Conservation (phyloP, 441 rosid species). For the Viola pubescens region DNA sequence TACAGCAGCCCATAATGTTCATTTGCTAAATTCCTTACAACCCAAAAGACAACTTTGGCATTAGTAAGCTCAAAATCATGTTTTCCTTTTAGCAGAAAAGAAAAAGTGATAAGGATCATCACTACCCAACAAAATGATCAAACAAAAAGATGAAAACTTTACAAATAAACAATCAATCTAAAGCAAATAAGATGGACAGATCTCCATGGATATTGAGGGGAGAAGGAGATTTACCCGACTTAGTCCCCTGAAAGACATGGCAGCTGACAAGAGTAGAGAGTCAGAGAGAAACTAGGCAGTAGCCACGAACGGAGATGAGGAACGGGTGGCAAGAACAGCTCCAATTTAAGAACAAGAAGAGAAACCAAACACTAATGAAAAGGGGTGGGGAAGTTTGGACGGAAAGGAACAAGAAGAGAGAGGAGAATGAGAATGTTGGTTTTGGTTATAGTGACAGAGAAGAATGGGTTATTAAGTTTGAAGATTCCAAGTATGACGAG, state of each 20-base stretch:
- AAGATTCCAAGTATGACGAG: too few species aligned
- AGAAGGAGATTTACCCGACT: conserved; percentile 34
- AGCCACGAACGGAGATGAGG: not conserved
- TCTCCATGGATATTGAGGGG: not conserved
- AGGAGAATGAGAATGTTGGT: not conserved
- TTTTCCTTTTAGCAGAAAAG: too few species aligned
- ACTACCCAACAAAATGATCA: not conserved
- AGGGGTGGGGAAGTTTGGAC: conserved; percentile 5
- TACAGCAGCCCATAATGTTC: too few species aligned
- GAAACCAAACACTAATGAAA: not conserved
- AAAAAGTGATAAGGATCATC: too few species aligned
- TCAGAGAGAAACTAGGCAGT: not conserved
- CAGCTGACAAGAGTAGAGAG: not conserved
- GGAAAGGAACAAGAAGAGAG: not conserved
- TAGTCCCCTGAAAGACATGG: conserved; percentile 50
- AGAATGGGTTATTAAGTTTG: too few species aligned
- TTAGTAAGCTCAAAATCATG: too few species aligned
- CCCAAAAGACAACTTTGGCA: too few species aligned
- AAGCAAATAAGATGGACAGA: not conserved
- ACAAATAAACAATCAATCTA: not conserved
- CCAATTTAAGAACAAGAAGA: conserved; percentile 1
- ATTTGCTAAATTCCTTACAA: too few species aligned
- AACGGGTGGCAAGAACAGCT: not conserved
- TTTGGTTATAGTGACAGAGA: too few species aligned
- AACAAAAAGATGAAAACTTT: not conserved